Evolutionary conservation across 1,284 basidiomycete genomes (phyloP).

Genomic region (Rhodotorula sp.): DNA sequence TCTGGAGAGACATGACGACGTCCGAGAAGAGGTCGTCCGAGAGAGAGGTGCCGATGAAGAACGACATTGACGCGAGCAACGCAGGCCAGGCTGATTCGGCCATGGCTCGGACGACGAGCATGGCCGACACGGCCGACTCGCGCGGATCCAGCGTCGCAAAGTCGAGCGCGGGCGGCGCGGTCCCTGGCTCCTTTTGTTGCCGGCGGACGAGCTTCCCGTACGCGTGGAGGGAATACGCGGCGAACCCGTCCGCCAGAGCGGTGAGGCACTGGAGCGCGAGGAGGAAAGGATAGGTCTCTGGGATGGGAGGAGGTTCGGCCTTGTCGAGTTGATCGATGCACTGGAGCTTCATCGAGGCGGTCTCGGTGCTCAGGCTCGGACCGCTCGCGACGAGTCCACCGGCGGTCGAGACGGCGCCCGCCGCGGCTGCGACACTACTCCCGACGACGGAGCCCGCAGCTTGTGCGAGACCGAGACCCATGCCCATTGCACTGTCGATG

Average conservation of each 20-base stretch:
- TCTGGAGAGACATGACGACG: slow-evolving; percentile 74
- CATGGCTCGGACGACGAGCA: slow-evolving; percentile 69
- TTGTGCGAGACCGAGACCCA: slow-evolving; percentile 61
- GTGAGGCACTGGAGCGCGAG: slow-evolving; percentile 85
- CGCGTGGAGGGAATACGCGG: slow-evolving; percentile 66
- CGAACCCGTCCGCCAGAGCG: slow-evolving; percentile 84
- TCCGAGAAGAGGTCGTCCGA: slow-evolving; percentile 85
- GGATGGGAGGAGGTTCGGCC: slow-evolving; percentile 85
- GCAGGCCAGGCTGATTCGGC: slow-evolving; percentile 85
- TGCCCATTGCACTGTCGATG: slow-evolving; percentile 78
- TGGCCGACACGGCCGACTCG: slow-evolving; percentile 50
- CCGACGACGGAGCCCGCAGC: slow-evolving; percentile 68
- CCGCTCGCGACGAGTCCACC: slow-evolving; percentile 64
- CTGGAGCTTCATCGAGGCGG: slow-evolving; percentile 38
- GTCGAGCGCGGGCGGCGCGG: slow-evolving; percentile 72
- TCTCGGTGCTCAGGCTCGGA: slow-evolving; percentile 53
- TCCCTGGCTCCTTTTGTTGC: slow-evolving; percentile 38
- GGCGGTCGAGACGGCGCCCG: slow-evolving; percentile 63
- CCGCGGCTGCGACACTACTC: slow-evolving; percentile 61
- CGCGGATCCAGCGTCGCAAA: slow-evolving; percentile 57
- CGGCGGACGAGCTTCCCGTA: slow-evolving; percentile 59
- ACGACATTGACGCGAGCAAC: slow-evolving; percentile 81
- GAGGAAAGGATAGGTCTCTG: slow-evolving; percentile 88
- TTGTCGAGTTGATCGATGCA: slow-evolving; percentile 97
- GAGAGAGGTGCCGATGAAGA: slow-evolving; percentile 82